Conservation (phyloP, 208 protist genomes). For the Trypanosoma conorhini region DNA sequence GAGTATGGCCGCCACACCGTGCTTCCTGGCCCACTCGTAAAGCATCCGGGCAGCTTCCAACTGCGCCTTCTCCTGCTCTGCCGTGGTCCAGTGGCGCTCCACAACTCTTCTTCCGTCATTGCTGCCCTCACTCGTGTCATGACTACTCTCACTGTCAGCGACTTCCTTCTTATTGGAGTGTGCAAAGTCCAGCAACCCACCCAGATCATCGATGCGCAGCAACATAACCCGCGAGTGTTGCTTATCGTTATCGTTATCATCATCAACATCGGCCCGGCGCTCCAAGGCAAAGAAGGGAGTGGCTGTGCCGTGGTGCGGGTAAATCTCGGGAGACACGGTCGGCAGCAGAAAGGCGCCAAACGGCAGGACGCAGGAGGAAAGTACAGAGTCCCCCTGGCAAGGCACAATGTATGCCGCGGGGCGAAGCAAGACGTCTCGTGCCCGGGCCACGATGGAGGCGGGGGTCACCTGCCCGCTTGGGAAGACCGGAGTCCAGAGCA, state of each 20-base stretch:
- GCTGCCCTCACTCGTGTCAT: constrained; percentile 12
- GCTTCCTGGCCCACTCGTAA: constrained; percentile 43
- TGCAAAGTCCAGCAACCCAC: constrained; percentile 42
- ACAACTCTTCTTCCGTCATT: constrained; percentile 3
- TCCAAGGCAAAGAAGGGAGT: constrained; percentile 18
- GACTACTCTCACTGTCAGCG: constrained; percentile 7
- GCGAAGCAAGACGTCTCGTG: not conserved
- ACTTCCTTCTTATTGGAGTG: constrained; percentile 27
- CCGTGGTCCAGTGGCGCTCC: constrained; percentile 12
- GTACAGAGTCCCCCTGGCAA: constrained; percentile 1
- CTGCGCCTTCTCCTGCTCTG: constrained; percentile 25
- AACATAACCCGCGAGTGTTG: constrained; percentile 39
- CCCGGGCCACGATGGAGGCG: not conserved
- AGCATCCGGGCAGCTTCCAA: constrained; percentile 39
- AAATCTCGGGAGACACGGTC: not conserved
- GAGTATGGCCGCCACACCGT: constrained; percentile 40
- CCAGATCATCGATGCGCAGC: constrained; percentile 53
- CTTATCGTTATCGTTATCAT: not conserved
- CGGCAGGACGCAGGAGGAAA: constrained; percentile 1
- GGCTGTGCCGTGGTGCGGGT: constrained; percentile 11
- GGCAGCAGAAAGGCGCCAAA: constrained; percentile 15
- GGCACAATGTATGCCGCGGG: constrained; percentile 16
- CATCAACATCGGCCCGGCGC: no score
- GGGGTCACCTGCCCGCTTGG: not conserved
- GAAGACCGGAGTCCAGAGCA: constrained; percentile 8